Percentiles rank a stretch among this genome's conserved stretches.
Evolutionary conservation across 2,329 filamentous ascomycete species (phyloP).

Genomic region (Cladosporium sp.): DNA sequence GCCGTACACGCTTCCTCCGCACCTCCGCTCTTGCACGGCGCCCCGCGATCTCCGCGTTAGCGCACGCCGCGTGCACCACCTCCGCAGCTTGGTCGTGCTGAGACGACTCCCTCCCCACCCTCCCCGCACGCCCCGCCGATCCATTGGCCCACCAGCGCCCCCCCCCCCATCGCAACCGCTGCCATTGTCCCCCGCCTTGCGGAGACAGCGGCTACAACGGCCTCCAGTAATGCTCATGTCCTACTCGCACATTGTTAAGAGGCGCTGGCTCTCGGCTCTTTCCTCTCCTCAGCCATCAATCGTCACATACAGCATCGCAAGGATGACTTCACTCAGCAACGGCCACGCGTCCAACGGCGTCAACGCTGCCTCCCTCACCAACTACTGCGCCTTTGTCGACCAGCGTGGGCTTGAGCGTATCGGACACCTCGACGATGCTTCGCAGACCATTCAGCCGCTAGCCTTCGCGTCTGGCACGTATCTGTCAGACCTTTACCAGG

Average conservation of each 20-base stretch:
- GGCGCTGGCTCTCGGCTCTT: not conserved
- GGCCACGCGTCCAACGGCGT: not conserved
- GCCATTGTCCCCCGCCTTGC: not conserved
- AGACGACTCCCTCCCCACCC: no score
- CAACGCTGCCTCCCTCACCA: not conserved
- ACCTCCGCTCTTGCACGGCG: not conserved
- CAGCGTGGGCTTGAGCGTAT: conserved; percentile 26
- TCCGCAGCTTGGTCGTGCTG: no score
- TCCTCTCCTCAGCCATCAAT: not conserved
- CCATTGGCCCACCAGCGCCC: no score
- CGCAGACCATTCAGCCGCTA: conserved; percentile 40
- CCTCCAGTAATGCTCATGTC: not conserved
- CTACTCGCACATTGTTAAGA: not conserved
- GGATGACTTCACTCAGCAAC: not conserved
- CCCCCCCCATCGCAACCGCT: no score
- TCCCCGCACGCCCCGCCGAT: no score
- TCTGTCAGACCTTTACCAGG: conserved; percentile 47
- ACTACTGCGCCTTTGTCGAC: conserved; percentile 5
- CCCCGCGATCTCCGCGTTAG: not conserved
- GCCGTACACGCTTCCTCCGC: no score
- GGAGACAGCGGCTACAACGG: not conserved
- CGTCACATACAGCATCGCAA: not conserved
- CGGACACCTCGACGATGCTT: conserved; percentile 39
- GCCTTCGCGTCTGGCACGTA: conserved; percentile 45
- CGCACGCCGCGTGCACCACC: not conserved